Evolutionary conservation across 2,329 filamentous ascomycete species (phyloP), one percentile per base, ranked within the genome.

Genomic region (Trichophyton schoenleinii): DNA sequence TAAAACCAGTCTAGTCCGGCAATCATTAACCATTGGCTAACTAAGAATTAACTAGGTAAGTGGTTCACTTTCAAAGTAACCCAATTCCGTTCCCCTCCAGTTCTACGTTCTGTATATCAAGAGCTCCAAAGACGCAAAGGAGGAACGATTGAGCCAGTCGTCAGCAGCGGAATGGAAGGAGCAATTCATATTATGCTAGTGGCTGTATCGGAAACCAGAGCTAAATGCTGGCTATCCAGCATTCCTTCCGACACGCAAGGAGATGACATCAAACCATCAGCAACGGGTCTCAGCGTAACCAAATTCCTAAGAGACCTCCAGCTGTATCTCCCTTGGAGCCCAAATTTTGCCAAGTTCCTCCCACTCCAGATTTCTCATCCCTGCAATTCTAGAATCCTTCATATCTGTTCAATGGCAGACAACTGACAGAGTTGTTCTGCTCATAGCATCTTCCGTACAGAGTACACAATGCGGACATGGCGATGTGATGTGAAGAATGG

Each of bases 381-480:
- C 38, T 70, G 70, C 52, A 18, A 74, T 74, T 53, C 68, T 78
- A 18, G 73, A 78, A 62, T 63, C 63, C 9, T 68, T 74, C 15
- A 66, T 76, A 1, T 69, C 70, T 3, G 68, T 73, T 44, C 73
- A 75, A 3, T 68, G 69, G 6, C 72, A 70, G 59, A 72, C 72
- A 3, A 68, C 71, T 5, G 70, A 67, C 34, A 55, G 48, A 0
- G 68, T 18, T 75, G 72, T 62, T 66, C 71, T 11, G 65, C 77
- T 8, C 62, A 78, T 38, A 70, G 70, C 28, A 66, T 77, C 25
- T 65, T 79, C 8, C 72, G 18, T 18, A 18, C 18, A 18, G 1
- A 18, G 76, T 8, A 70, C 74, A 9, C 72, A 78, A 61, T 68
- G 68, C 52, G 75, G 75, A 3, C 77, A 78, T 52, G 67, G 18